A percentile compares a stretch with the other conserved stretches of the same genome.
These are phyloP conservation scores for Solanum chaucha DNA, from an alignment of 257 asterid species.

Conservation along the genomic window DNA sequence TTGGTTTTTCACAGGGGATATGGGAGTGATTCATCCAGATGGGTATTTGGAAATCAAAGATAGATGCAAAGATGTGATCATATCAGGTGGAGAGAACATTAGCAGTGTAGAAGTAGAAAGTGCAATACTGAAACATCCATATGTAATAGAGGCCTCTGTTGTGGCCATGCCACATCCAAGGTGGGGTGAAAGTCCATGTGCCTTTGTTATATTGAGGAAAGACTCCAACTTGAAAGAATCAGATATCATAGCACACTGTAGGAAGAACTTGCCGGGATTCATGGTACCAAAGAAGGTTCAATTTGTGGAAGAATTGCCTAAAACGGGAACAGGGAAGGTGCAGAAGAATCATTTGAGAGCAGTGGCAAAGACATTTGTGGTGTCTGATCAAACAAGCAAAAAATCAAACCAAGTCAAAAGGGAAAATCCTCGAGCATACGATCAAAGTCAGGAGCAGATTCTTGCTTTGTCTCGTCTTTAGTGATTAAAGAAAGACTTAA, in stretches of 20 bases:
- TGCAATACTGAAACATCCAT: slow-evolving; percentile 36
- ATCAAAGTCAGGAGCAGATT: background rate
- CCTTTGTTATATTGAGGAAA: background rate
- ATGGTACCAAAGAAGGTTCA: background rate
- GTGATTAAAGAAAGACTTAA: background rate
- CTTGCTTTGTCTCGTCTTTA: slow-evolving; percentile 1
- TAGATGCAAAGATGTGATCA: background rate
- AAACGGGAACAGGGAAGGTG: no score
- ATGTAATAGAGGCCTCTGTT: slow-evolving; percentile 68
- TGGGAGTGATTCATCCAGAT: background rate
- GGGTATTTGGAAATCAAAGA: background rate
- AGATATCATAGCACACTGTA: background rate
- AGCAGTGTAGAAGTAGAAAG: slow-evolving; percentile 81
- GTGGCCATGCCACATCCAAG: slow-evolving; percentile 85
- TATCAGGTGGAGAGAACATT: slow-evolving; percentile 74
- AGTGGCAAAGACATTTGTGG: no score
- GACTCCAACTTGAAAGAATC: background rate
- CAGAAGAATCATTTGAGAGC: no score
- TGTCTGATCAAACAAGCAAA: no score
- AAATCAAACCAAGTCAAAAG: background rate
- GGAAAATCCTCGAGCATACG: background rate
- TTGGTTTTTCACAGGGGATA: slow-evolving; percentile 36
- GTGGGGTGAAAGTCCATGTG: slow-evolving; percentile 41
- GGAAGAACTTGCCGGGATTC: background rate
- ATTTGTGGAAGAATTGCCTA: background rate